Evolutionary conservation across 139 green algal genomes (phyloP).

Genomic region (Dunaliella primolecta): DNA sequence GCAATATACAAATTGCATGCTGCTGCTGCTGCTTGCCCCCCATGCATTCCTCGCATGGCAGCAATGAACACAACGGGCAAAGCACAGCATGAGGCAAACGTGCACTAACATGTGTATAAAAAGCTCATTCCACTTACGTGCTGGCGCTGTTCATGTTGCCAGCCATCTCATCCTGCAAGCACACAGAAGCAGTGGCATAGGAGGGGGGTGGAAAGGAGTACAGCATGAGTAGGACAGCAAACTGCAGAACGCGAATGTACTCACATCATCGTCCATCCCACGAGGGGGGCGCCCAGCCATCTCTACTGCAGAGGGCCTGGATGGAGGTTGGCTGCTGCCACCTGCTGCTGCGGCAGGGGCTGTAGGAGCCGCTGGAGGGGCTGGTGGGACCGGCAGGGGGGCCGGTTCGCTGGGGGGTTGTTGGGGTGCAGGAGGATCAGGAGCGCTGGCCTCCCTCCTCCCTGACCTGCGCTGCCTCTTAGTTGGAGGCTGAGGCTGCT

Average conservation of each 20-base stretch:
- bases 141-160: neutral
- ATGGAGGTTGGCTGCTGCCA: neutral
- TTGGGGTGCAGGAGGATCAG: neutral
- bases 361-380: neutral
- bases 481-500: neutral
- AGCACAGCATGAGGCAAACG: no score
- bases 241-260: neutral
- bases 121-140: slow-evolving; percentile 14
- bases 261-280: neutral
- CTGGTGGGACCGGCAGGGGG: neutral
- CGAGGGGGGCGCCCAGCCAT: neutral
- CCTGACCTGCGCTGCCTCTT: neutral
- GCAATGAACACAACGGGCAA: no score
- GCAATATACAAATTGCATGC: no score
- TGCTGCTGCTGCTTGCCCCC: no score
- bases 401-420: neutral
- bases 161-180: slow-evolving; percentile 10
- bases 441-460: neutral
- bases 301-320: neutral
- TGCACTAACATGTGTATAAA: no score
- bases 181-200: neutral
- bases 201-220: neutral
- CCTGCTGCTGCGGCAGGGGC: neutral
- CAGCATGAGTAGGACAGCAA: neutral
- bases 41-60: no score